Conservation (phyloP, 2,329 filamentous ascomycete species). For the Cordyceps cateniannulata region DNA sequence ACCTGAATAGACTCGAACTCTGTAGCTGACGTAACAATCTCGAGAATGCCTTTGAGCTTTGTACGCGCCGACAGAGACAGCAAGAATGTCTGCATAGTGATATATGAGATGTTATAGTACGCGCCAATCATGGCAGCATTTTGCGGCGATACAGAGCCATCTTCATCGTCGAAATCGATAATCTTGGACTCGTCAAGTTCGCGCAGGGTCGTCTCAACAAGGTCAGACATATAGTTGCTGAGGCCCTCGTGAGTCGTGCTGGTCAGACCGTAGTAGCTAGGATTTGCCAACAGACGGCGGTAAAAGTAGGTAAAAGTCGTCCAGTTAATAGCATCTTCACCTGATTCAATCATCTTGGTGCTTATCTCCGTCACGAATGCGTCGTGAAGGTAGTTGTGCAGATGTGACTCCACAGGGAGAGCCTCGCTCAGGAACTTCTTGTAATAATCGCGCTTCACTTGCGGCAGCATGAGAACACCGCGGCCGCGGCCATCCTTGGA, state of each 20-base stretch:
- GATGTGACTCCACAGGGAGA: conserved; percentile 87
- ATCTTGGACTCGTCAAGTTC: conserved; percentile 91
- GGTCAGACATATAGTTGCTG: conserved; percentile 88
- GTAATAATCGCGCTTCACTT: conserved; percentile 94
- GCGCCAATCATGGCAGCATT: conserved; percentile 98
- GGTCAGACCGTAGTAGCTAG: conserved; percentile 88
- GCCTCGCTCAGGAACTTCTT: conserved; percentile 98
- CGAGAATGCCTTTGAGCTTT: conserved; percentile 93
- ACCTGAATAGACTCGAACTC: conserved; percentile 96
- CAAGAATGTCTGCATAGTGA: conserved; percentile 98
- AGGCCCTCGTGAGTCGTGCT: conserved; percentile 87
- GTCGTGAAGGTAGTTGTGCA: conserved; percentile 88
- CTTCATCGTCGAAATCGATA: conserved; percentile 90
- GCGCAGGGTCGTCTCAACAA: conserved; percentile 87
- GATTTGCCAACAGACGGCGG: conserved; percentile 86
- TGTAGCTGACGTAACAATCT: conserved; percentile 93
- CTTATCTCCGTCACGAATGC: conserved; percentile 96
- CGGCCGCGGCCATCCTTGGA: conserved; percentile 73
- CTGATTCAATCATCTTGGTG: conserved; percentile 90
- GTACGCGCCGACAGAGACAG: conserved; percentile 82
- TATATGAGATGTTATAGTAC: conserved; percentile 99
- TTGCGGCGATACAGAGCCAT: conserved; percentile 80
- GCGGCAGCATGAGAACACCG: conserved; percentile 93
- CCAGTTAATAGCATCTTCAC: conserved; percentile 97
- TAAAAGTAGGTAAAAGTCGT: conserved; percentile 99